A percentile compares a stretch with the other conserved stretches of the same genome.
Conservation (phyloP, 2,329 filamentous ascomycete species). For the Colletotrichum sp. region DNA sequence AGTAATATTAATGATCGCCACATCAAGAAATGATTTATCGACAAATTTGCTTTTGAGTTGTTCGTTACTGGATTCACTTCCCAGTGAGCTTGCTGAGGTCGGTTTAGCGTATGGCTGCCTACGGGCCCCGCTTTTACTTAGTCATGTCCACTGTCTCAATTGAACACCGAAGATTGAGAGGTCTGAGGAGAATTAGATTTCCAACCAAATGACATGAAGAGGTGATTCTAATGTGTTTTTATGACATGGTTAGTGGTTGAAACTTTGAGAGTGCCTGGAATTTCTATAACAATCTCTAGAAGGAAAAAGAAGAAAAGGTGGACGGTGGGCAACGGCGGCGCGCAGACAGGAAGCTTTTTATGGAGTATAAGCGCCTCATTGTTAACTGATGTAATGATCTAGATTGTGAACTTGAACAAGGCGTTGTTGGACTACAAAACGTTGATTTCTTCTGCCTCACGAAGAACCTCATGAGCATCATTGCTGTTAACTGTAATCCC, state of each 20-base stretch:
- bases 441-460: accelerated
- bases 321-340: neutral
- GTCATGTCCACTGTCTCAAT: neutral
- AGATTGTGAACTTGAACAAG: neutral
- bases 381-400: neutral
- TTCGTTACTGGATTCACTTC: neutral
- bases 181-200: neutral
- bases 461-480: neutral
- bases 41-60: neutral
- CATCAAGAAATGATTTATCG: neutral
- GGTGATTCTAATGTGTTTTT: too few relatives aligned
- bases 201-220: too few relatives aligned
- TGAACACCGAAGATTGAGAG: neutral
- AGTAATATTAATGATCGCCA: neutral
- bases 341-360: neutral
- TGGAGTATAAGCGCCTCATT: neutral
- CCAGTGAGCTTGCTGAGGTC: neutral
- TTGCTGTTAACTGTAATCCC: neutral
- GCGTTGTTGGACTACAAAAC: neutral
- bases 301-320: neutral
- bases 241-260: accelerated
- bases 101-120: neutral
- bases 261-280: accelerated
- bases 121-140: neutral
- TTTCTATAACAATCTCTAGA: neutral